Evolutionary conservation across 352 stramenopile genomes (phyloP).

Genomic region (Globisporangium recalcitrans): DNA sequence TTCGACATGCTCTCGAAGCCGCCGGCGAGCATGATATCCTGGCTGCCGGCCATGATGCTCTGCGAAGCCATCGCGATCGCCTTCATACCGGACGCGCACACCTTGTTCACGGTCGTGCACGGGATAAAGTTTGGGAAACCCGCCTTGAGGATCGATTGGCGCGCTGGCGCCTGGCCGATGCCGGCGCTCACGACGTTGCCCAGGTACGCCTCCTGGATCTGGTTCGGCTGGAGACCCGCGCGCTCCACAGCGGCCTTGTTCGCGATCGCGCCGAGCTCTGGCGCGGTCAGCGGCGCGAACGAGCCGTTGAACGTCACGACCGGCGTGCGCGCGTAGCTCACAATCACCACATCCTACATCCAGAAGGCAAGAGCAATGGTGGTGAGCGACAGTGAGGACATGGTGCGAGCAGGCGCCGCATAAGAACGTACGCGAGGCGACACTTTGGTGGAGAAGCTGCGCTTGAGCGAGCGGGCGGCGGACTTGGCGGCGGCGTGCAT

Average conservation of each 20-base stretch:
- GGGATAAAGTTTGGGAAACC: conserved; percentile 90
- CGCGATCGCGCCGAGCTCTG: conserved; percentile 91
- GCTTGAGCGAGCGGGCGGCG: conserved; percentile 28
- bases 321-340: conserved; percentile 93
- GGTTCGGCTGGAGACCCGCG: conserved; percentile 49
- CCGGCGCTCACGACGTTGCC: conserved; percentile 96
- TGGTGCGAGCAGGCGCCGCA: background rate
- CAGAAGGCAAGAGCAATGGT: background rate
- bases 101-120: conserved; percentile 99
- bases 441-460: conserved; percentile 37
- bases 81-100: conserved; percentile 96
- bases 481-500: conserved; percentile 26
- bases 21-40: conserved; percentile 89
- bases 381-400: background rate
- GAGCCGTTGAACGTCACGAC: conserved; percentile 94
- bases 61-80: conserved; percentile 77
- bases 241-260: conserved; percentile 84
- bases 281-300: conserved; percentile 83
- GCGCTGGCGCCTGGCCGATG: conserved; percentile 94
- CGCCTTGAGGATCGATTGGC: conserved; percentile 90
- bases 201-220: conserved; percentile 96
- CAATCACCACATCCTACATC: conserved; percentile 91
- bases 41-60: conserved; percentile 83
- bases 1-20: conserved; percentile 98
- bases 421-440: conserved; percentile 28